Base-by-base conservation (phyloP, 1,139 yeast species). In the Yarrowia galli region DNA sequence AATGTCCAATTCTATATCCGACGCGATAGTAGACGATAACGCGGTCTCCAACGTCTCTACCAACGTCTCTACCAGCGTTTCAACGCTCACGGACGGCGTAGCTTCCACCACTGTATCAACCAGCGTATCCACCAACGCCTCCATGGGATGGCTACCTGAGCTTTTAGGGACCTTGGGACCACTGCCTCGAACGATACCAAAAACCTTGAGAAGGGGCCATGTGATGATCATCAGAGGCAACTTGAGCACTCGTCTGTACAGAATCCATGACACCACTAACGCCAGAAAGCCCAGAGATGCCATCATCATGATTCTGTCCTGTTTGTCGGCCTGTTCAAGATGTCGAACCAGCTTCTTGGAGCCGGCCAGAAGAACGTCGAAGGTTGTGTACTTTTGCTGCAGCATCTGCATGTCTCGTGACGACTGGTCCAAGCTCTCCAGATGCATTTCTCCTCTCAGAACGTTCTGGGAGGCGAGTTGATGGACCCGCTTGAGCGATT, bases 261-360 rank as follows among this genome's bases (percentile, higher is more conserved):
- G 71, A 23, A 89, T 86, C 89, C 91, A 88, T 3, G 79, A 74
- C 71, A 89, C 80, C 45, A 88, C 88, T 2, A 82, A 71, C 2
- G 82, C 79, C 69, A 89, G 82, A 71, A 89, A 87, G 22, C 85
- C 86, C 58, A 89, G 73, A 38, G 91, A 82, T 67, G 84, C 76
- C 71, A 87, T 85, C 74, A 89, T 88, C 68, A 86, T 79, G 65
- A 84, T 80, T 67, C 89, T 81, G 73, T 89, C 95, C 70, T 83
- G 79, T 68, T 82, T 80, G 73, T 89, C 92, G 66, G 91, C 90
- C 73, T 86, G 86, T 73, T 89, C 91, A 68, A 89, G 85, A 69
- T 87, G 84, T 71, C 82, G 81, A 54, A 89, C 90, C 58, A 89
- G 82, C 54, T 82, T 81, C 67, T 80, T 82, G 0, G 91, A 86